Evolutionary conservation across 805 yeast species (phyloP), one percentile per base, ranked within the genome.

Genomic region (Trichomonascus vanleenenianus): DNA sequence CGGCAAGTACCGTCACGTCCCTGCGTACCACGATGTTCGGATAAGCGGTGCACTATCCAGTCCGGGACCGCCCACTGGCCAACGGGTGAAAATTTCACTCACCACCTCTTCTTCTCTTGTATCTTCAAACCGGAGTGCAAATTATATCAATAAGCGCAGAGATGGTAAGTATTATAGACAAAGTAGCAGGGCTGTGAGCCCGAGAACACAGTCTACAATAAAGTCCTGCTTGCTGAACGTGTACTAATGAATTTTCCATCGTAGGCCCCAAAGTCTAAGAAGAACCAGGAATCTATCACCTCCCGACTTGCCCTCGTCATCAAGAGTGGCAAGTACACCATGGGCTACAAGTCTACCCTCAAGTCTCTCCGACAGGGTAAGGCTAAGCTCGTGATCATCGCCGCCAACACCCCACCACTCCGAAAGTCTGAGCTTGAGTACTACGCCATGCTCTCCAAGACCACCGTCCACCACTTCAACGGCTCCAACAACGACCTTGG

Each of bases 401-500:
- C 99, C 67, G 93, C 94, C 72, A 93, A 93, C 93, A 93, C 97
- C 68, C 98, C 98, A 78, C 95, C 91, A 67, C 85, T 93, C 75
- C 91, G 97, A 84, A 91, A 93, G 81, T 87, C 97, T 63, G 99
- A 93, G 83, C 83, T 93, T 74, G 98, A 93, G 82, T 93, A 93
- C 84, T 93, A 93, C 87, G 97, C 97, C 69, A 91, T 93, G 98
- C 84, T 93, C 73, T 85, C 97, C 72, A 91, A 89, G 86, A 85
- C 96, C 72, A 77, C 75, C 57, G 83, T 82, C 60, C 89, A 91
- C 93, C 94, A 89, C 89, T 93, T 89, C 95, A 93, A 83, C 76
- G 97, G 97, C 81, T 95, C 96, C 75, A 91, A 91, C 96, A 91
- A 91, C 78, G 97, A 91, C 79, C 86, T 91, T 70, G 97, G 97